These are phyloP conservation scores for Corchorus capsularis DNA, from an alignment of 345 rosid species.

Conservation along the genomic window DNA sequence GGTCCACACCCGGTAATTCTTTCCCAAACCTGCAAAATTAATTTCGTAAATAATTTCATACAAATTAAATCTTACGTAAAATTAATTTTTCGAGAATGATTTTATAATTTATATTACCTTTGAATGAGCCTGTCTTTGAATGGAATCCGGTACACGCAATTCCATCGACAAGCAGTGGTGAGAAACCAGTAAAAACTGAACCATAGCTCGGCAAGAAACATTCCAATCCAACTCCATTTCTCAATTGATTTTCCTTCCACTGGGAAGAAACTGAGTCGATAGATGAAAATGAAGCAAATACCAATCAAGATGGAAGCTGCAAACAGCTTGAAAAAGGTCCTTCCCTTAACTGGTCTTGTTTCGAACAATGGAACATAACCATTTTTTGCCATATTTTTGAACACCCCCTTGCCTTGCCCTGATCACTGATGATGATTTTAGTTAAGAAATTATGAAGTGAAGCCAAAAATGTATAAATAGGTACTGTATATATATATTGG, in stretches of 20 bases:
- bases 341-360: conserved; percentile 9
- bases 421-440: background rate
- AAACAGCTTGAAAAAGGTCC: background rate
- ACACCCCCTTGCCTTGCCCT: too few species aligned
- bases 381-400: background rate
- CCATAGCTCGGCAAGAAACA: conserved; percentile 52
- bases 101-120: conserved; percentile 27
- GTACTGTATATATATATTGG: too few species aligned
- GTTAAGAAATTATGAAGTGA: too few species aligned
- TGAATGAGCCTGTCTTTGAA: conserved; percentile 45
- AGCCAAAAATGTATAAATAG: too few species aligned
- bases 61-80: too few species aligned
- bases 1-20: conserved; percentile 42
- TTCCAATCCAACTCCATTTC: conserved; percentile 49
- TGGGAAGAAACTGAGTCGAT: background rate
- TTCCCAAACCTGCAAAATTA: conserved; percentile 27
- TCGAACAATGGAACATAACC: conserved; percentile 8
- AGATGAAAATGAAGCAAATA: background rate
- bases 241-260: conserved; percentile 10
- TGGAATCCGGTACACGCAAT: conserved; percentile 28
- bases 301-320: conserved; percentile 7
- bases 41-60: too few species aligned
- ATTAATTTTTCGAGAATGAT: too few species aligned
- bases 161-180: conserved; percentile 46
- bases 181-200: conserved; percentile 33